Evolutionary conservation across 2,329 filamentous ascomycete genomes (phyloP), one percentile per base, ranked within the genome.

Genomic region (Trichothecium sympodiale): DNA sequence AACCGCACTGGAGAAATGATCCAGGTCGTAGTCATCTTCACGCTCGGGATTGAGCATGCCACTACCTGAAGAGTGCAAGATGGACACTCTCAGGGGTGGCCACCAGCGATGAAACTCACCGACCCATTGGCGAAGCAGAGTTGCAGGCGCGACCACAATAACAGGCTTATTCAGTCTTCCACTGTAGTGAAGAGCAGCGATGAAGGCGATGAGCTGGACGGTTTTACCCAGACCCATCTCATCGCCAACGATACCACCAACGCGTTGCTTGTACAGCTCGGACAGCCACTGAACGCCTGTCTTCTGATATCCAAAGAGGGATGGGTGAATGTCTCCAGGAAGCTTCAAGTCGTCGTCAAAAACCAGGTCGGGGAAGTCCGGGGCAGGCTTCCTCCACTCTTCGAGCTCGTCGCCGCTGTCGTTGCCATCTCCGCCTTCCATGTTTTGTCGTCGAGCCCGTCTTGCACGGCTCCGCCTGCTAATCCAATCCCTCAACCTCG

Each of bases 171-270:
- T 74, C 16, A 96, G 71, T 49, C 79, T 83, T 46, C 81, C 83
- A 59, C 87, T 96, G 57, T 95, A 88, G 54, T 98, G 91, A 8
- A 98, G 63, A 3, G 86, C 85, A 3, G 91, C 88, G 33, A 98
- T 67, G 48, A 94, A 94, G 0, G 86, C 79, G 34, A 78, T 77
- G 18, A 74, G 50, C 47, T 77, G 74, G 2, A 77, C 71, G 4
- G 91, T 98, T 61, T 98, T 98, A 4, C 91, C 91, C n/a, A 98
- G 64, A 1, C 93, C 91, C 91, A 98, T 98, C 57, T 98, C 91
- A 51, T 98, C 91, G 5, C 89, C 91, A 28, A 98, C 74, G 36
- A 98, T 96, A 3, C 91, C 91, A 17, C 91, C 91, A 5, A 94
- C 87, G 41, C 82, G 75, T 53, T 95, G 87, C 38, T 79, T 77